These are phyloP conservation scores for Arxiozyma slooffiae DNA, from an alignment of 1,139 yeast genomes.

Conservation along the genomic window DNA sequence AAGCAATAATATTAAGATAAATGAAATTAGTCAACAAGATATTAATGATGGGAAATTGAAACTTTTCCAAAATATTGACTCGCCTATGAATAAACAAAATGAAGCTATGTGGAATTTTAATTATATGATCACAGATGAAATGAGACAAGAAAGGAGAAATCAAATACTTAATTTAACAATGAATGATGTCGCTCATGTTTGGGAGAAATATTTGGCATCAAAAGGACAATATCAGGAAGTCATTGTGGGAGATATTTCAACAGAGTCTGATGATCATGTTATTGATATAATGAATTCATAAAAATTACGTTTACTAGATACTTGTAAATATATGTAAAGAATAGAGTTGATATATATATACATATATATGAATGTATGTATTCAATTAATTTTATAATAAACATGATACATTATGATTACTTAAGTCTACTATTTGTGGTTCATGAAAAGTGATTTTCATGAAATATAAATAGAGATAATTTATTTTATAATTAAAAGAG, in stretches of 20 bases:
- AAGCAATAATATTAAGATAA: conserved; percentile 47
- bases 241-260: conserved; percentile 2
- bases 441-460: no score
- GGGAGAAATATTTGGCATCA: conserved; percentile 16
- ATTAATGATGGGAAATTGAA: conserved; percentile 83
- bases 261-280: background rate
- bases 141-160: conserved; percentile 74
- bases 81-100: conserved; percentile 71
- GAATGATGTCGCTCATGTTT: conserved; percentile 41
- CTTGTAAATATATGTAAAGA: background rate
- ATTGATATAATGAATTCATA: conserved; percentile 1
- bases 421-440: no score
- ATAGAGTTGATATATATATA: no score
- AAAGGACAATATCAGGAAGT: background rate
- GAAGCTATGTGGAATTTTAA: conserved; percentile 65
- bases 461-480: no score
- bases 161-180: conserved; percentile 54
- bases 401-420: no score
- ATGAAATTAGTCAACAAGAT: conserved; percentile 47
- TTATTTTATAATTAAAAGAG: no score
- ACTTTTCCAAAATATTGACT: conserved; percentile 83
- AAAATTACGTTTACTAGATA: background rate
- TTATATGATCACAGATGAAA: conserved; percentile 65
- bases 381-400: no score
- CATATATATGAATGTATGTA: no score